Conservation (phyloP, 1,139 yeast species). For the Candida freyschussii region DNA sequence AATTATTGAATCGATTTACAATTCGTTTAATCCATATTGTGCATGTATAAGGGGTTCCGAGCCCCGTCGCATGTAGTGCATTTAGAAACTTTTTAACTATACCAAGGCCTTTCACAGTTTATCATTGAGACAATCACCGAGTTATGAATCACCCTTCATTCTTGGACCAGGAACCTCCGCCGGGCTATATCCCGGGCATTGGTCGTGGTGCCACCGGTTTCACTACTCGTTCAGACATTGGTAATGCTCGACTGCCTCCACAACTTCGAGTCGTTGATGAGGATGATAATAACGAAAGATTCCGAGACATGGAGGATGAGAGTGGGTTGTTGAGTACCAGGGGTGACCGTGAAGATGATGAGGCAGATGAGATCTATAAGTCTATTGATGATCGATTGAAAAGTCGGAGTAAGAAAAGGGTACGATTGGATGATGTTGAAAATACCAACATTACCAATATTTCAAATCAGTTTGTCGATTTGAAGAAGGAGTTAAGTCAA, state of each 20-base stretch:
- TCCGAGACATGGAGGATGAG: conserved; percentile 24
- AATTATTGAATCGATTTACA: too few relatives aligned
- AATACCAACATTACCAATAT: conserved; percentile 29
- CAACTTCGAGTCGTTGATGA: conserved; percentile 18
- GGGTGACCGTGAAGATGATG: conserved; percentile 58
- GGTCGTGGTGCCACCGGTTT: conserved; percentile 97
- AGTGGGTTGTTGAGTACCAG: conserved; percentile 29
- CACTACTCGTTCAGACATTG: conserved; percentile 72
- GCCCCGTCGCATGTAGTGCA: too few relatives aligned
- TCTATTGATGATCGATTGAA: conserved; percentile 56
- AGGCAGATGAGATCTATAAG: conserved; percentile 69
- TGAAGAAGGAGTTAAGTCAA: conserved; percentile 55
- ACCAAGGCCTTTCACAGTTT: too few relatives aligned
- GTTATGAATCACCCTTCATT: conserved; percentile 33
- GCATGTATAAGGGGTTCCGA: too few relatives aligned
- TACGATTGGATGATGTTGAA: conserved; percentile 28
- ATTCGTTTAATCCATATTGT: too few relatives aligned
- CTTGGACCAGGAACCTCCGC: conserved; percentile 82
- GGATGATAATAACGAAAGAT: conserved; percentile 25
- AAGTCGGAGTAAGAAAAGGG: conserved; percentile 33
- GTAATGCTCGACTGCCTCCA: conserved; percentile 20
- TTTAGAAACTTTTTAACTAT: too few relatives aligned
- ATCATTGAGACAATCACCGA: too few relatives aligned
- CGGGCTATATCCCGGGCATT: conserved; percentile 85
- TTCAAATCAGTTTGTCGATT: conserved; percentile 46